Evolutionary conservation across 805 yeast species (phyloP).

Genomic region (Myxozyma nipponensis): DNA sequence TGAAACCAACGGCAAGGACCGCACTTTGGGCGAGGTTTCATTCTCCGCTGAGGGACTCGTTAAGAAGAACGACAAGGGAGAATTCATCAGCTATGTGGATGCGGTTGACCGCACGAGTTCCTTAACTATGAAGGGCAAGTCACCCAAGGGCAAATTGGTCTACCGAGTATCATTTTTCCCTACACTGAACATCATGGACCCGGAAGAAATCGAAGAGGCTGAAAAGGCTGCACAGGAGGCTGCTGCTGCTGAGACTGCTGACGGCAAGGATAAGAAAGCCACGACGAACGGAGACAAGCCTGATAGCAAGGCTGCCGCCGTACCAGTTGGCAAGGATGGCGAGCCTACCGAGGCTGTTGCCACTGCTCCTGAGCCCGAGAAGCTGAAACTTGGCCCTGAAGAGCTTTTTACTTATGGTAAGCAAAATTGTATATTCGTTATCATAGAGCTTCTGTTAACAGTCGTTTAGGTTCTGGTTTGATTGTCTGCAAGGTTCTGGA

Average conservation of each 20-base stretch:
- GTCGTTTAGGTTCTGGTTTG: conserved; percentile 59
- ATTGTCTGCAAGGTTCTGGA: conserved; percentile 62
- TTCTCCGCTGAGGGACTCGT: conserved; percentile 65
- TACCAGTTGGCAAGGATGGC: conserved; percentile 3
- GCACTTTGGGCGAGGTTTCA: conserved; percentile 80
- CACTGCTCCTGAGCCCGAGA: conserved; percentile 39
- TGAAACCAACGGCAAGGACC: conserved; percentile 71
- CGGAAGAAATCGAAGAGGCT: conserved; percentile 64
- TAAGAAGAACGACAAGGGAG: conserved; percentile 57
- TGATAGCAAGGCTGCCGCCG: conserved; percentile 9
- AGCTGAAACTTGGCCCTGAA: conserved; percentile 50
- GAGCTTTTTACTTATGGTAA: conserved; percentile 33
- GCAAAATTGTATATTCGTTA: conserved; percentile 13
- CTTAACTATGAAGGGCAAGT: conserved; percentile 64
- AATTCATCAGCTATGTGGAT: conserved; percentile 56
- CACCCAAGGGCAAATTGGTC: conserved; percentile 76
- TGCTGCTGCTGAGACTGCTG: conserved; percentile 32
- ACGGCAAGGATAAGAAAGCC: conserved; percentile 34
- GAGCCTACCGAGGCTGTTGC: conserved; percentile 25
- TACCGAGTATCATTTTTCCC: conserved; percentile 84
- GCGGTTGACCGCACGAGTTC: conserved; percentile 55
- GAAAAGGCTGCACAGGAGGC: conserved; percentile 43
- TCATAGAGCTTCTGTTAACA: neutral
- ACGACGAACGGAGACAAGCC: conserved; percentile 14
- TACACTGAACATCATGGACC: conserved; percentile 67